Conservation (phyloP, 331 rosid species). For the Malus hybrid region DNA sequence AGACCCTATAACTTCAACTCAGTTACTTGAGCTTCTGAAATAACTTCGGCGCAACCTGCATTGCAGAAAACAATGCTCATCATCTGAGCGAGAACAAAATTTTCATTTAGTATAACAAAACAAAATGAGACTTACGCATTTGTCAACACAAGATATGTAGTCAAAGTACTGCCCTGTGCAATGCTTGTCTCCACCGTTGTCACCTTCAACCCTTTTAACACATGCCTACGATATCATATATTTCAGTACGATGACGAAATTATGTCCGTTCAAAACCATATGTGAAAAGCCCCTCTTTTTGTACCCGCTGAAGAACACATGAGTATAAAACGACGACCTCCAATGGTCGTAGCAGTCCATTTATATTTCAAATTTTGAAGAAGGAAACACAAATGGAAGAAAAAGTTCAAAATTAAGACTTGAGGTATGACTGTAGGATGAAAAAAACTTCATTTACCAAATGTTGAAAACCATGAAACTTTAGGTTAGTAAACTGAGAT, state of each 20-base stretch:
- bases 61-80: neutral
- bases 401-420: neutral
- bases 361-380: neutral
- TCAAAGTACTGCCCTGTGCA: slow-evolving; percentile 16
- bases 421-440: too few relatives aligned
- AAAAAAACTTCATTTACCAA: too few relatives aligned
- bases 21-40: slow-evolving; percentile 7
- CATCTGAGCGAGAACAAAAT: neutral
- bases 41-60: slow-evolving; percentile 7
- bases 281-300: neutral
- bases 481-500: too few relatives aligned
- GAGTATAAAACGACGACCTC: neutral
- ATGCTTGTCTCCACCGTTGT: neutral
- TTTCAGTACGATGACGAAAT: neutral
- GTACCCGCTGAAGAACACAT: neutral
- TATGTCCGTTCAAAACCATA: neutral
- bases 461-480: too few relatives aligned
- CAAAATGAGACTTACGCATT: slow-evolving; percentile 10
- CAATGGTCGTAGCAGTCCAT: neutral
- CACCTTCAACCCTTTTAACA: slow-evolving; percentile 11
- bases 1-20: neutral
- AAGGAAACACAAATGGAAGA: neutral
- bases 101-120: neutral
- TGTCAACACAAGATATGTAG: slow-evolving; percentile 16
- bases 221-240: neutral